These are phyloP conservation scores for Brassica nigra DNA, from an alignment of 345 rosid genomes.

Conservation along the genomic window DNA sequence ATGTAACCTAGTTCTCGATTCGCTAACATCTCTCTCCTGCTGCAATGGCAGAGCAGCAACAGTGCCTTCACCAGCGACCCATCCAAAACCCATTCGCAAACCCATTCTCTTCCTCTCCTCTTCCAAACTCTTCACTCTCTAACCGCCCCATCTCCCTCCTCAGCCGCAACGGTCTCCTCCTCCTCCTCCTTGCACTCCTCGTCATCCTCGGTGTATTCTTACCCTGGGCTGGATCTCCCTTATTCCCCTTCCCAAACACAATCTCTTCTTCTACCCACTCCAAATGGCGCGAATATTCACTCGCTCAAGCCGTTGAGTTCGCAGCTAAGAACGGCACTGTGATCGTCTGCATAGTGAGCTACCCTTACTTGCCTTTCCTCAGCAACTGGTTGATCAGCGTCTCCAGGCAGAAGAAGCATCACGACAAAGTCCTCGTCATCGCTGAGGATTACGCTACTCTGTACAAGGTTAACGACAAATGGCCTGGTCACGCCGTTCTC, in stretches of 20 bases:
- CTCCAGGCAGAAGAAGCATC: slow-evolving; percentile 62
- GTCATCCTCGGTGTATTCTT: slow-evolving; percentile 5
- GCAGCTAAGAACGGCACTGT: slow-evolving; percentile 53
- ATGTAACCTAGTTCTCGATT: background rate
- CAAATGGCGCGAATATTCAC: slow-evolving; percentile 71
- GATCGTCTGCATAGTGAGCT: slow-evolving; percentile 39
- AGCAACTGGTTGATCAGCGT: slow-evolving; percentile 83
- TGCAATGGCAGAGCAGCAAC: background rate
- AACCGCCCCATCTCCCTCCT: slow-evolving; percentile 12
- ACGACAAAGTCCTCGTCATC: slow-evolving; percentile 77
- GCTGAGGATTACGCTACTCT: slow-evolving; percentile 93
- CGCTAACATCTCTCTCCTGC: background rate
- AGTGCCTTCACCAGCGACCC: background rate
- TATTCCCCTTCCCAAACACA: slow-evolving; percentile 42
- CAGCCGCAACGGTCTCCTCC: background rate
- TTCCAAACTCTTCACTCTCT: slow-evolving; percentile 35
- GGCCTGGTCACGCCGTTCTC: slow-evolving; percentile 98
- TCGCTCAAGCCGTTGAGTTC: slow-evolving; percentile 66
- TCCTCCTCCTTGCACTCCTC: slow-evolving; percentile 12
- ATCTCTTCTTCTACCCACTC: slow-evolving; percentile 14
- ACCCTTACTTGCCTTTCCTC: slow-evolving; percentile 73
- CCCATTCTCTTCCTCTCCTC: slow-evolving; percentile 51
- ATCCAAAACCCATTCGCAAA: background rate
- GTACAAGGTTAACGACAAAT: slow-evolving; percentile 63
- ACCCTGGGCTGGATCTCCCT: slow-evolving; percentile 48